These are phyloP conservation scores for Lojkania enalia DNA, from an alignment of 2,329 filamentous ascomycete species.

Conservation along the genomic window DNA sequence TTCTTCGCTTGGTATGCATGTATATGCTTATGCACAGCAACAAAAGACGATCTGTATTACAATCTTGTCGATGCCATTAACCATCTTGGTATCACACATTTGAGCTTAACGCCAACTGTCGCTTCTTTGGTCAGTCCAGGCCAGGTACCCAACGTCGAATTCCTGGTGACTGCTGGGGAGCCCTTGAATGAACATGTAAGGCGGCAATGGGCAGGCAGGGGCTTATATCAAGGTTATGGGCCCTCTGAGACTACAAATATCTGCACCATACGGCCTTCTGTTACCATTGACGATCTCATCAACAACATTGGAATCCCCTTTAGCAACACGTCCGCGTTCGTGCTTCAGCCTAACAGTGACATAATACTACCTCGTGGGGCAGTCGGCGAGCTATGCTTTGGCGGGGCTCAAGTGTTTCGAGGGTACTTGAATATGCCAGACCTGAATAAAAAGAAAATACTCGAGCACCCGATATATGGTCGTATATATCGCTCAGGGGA, in stretches of 20 bases:
- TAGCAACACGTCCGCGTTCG: slow-evolving; percentile 73
- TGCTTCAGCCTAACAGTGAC: slow-evolving; percentile 52
- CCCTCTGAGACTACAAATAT: slow-evolving; percentile 89
- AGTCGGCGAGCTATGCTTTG: slow-evolving; percentile 83
- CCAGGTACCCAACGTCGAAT: slow-evolving; percentile 70
- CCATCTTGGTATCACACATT: slow-evolving; percentile 68
- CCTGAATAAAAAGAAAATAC: slow-evolving; percentile 67
- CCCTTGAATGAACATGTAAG: slow-evolving; percentile 74
- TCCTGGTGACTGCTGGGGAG: slow-evolving; percentile 82
- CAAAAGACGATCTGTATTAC: slow-evolving; percentile 72
- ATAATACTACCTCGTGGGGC: slow-evolving; percentile 67
- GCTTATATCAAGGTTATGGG: slow-evolving; percentile 77
- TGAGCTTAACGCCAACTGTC: slow-evolving; percentile 85
- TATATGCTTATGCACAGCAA: slow-evolving; percentile 76
- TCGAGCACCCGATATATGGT: slow-evolving; percentile 69
- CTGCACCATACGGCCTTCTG: slow-evolving; percentile 70
- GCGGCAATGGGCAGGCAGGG: slow-evolving; percentile 65
- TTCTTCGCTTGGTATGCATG: slow-evolving; percentile 81
- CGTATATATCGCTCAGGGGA: slow-evolving; percentile 83
- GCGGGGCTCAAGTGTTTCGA: slow-evolving; percentile 75
- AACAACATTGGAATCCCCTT: slow-evolving; percentile 78
- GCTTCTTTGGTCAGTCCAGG: slow-evolving; percentile 71
- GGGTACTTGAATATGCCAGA: slow-evolving; percentile 72
- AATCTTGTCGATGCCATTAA: slow-evolving; percentile 72
- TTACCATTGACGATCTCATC: slow-evolving; percentile 61